These are phyloP conservation scores for Pythium inflatum DNA, from an alignment of 352 stramenopile species.

Conservation along the genomic window DNA sequence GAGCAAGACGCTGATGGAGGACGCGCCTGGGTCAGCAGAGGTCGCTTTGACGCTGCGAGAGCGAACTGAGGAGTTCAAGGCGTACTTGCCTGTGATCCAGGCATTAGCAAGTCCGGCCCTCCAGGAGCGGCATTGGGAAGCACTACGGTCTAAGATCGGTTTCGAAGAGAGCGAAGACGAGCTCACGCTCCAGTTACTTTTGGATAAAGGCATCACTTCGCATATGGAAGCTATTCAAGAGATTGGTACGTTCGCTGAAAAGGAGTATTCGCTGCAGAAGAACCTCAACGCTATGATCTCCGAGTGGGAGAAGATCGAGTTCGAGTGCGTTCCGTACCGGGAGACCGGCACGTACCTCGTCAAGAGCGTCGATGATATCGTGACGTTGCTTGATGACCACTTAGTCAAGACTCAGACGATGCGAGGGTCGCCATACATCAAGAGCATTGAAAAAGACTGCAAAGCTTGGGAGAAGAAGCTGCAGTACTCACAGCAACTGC, in stretches of 20 bases:
- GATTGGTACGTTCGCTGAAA: constrained; percentile 92
- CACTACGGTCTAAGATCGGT: constrained; percentile 88
- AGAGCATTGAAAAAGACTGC: constrained; percentile 92
- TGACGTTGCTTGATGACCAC: constrained; percentile 93
- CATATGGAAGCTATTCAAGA: constrained; percentile 92
- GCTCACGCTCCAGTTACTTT: constrained; percentile 77
- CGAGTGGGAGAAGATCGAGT: constrained; percentile 94
- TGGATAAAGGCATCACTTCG: constrained; percentile 82
- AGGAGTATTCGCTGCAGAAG: constrained; percentile 95
- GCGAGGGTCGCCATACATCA: constrained; percentile 94
- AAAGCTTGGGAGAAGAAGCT: constrained; percentile 91
- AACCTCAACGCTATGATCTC: constrained; percentile 93
- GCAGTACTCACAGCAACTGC: constrained; percentile 88
- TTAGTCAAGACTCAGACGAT: constrained; percentile 96
- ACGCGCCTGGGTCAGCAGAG: constrained; percentile 85
- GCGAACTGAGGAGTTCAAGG: constrained; percentile 92
- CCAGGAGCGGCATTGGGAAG: constrained; percentile 93
- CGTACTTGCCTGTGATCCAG: constrained; percentile 93
- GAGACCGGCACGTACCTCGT: constrained; percentile 92
- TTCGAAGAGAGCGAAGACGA: constrained; percentile 88
- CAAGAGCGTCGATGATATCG: constrained; percentile 88
- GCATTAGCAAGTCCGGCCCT: constrained; percentile 90
- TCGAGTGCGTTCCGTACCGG: constrained; percentile 93
- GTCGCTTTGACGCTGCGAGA: constrained; percentile 89
- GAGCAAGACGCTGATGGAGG: constrained; percentile 88